These are phyloP conservation scores for Calonectria pteridis DNA, from an alignment of 2,329 filamentous ascomycete genomes.

Conservation along the genomic window DNA sequence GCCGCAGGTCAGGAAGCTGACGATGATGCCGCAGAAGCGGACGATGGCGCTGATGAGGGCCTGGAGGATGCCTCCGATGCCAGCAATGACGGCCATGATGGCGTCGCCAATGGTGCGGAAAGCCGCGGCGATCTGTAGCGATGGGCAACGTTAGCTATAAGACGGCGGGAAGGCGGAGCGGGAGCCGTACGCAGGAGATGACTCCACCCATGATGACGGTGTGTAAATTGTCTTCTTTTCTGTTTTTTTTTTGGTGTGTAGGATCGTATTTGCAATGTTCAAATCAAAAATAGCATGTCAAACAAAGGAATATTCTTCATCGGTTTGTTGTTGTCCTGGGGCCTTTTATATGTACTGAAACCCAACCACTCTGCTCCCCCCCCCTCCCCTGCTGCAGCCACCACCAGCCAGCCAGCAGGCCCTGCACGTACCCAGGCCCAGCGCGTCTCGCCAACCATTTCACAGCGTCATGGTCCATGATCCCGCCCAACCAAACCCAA, in stretches of 20 bases:
- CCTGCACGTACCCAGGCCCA: background rate
- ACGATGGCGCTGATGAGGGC: constrained; percentile 78
- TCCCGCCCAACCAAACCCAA: background rate
- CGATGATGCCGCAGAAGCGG: constrained; percentile 73
- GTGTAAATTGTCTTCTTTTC: constrained; percentile 23
- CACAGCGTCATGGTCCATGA: background rate
- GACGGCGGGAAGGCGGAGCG: background rate
- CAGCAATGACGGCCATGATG: constrained; percentile 77
- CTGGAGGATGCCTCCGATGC: constrained; percentile 73
- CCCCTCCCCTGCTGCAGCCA: background rate
- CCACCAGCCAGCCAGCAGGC: background rate
- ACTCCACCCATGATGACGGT: constrained; percentile 78
- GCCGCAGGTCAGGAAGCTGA: constrained; percentile 73
- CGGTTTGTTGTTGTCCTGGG: constrained; percentile 6
- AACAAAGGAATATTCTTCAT: background rate
- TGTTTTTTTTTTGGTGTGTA: constrained; percentile 21
- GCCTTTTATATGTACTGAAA: constrained; percentile 5
- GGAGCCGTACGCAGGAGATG: constrained; percentile 80
- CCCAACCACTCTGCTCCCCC: background rate
- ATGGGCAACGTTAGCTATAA: constrained; percentile 30
- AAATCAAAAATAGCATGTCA: background rate
- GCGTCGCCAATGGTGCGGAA: constrained; percentile 74
- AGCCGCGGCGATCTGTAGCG: constrained; percentile 65
- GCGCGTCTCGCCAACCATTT: background rate
- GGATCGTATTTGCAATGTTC: background rate